Evolutionary conservation across 2,329 filamentous ascomycete species (phyloP).

Genomic region (Cercospora citrullina): DNA sequence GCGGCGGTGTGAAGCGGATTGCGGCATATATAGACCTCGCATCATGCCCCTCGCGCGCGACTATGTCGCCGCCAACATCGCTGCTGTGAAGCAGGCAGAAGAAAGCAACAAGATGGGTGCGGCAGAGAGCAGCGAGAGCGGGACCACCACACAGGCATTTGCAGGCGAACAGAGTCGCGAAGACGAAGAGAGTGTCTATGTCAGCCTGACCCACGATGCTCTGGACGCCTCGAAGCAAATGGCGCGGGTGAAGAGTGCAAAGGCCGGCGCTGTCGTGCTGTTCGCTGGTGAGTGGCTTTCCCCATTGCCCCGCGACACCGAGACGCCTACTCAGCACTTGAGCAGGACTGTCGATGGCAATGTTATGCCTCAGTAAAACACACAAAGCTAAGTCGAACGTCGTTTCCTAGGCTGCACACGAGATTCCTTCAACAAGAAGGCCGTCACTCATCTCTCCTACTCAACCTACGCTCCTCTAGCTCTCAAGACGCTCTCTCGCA

Average conservation of each 20-base stretch:
- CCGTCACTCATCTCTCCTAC: constrained; percentile 75
- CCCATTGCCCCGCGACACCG: neutral
- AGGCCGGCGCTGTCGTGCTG: constrained; percentile 73
- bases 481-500: constrained; percentile 65
- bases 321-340: constrained; percentile 14
- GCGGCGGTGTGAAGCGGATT: neutral
- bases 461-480: constrained; percentile 71
- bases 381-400: constrained; percentile 10
- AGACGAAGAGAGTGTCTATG: constrained; percentile 56
- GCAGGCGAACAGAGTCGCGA: constrained; percentile 32
- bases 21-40: neutral
- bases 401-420: constrained; percentile 54
- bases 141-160: constrained; percentile 19
- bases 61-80: constrained; percentile 1
- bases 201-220: constrained; percentile 64
- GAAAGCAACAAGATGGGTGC: constrained; percentile 3
- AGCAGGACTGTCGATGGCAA: constrained; percentile 28
- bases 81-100: neutral
- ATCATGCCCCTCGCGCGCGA: constrained; percentile 1
- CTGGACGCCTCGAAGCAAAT: constrained; percentile 62
- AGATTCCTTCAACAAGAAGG: constrained; percentile 68
- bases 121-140: constrained; percentile 7
- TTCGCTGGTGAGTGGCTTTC: constrained; percentile 61
- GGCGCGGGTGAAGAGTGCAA: constrained; percentile 67
- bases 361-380: neutral